Base-by-base conservation (phyloP, 192 early-diverging fungal genomes). In the Rhizophagus clarus region DNA sequence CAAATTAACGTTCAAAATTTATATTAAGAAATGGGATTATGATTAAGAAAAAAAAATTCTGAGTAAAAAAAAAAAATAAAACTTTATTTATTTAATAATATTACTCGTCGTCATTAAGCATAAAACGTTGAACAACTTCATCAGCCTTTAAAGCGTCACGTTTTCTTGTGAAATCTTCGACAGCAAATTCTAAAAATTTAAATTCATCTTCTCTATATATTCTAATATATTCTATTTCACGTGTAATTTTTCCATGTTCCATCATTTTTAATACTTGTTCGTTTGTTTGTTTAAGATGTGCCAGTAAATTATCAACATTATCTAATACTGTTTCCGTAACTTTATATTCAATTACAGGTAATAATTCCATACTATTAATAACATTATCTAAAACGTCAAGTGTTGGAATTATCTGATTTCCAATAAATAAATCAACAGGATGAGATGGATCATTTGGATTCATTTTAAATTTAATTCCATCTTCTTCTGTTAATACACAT, bases 151-250 rank as follows among this genome's bases (percentile, higher is more conserved):
- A 66, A 66, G 62, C 24, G 12, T 77, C 75, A 24, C 75, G 75
- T 15, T 77, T 77, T 42, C 75, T 77, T 3, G 75, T 77, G 29
- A 77, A 77, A 45, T 77, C 75, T 45, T 77, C 61, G 17, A 77
- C 62, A 28, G 75, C 75, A 29, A 28, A 77, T 47, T 66, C 62
- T 63, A 77, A 66, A 66, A 77, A 77, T 47, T 37, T 60, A 47
- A 67, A 37, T 62, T 77, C 75, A 28, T 77, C 75, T 29, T 77
- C 75, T 29, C 75, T 29, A 77, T 77, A 77, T 22, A 77, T 77
- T 66, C 24, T 77, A 29, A 77, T 45, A 66, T 77, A 77, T 45
- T 63, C 75, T 31, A 77, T 12, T 66, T 77, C 75, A 15, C 75
- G 61, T 2, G 37, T 49, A 77, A 64, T 77, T 45, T 17, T 72